Evolutionary conservation across 257 asterid species (phyloP).

Genomic region (Schizonepeta tenuifolia): DNA sequence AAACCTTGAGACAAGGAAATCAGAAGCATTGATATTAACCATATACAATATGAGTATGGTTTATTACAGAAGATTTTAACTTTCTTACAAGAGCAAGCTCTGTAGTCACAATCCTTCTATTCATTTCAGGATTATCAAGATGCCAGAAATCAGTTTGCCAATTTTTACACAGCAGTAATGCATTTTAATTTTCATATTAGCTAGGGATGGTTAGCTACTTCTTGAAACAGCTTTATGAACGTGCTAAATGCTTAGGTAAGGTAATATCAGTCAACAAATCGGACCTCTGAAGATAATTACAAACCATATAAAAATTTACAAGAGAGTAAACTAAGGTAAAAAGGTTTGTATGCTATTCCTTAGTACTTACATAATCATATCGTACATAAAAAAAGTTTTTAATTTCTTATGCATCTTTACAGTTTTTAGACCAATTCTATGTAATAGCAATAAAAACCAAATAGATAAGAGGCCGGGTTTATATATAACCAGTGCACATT

Average conservation of each 20-base stretch:
- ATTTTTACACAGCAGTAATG: background rate
- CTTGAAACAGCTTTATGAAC: no score
- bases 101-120: background rate
- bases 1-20: constrained; percentile 14
- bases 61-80: background rate
- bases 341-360: no score
- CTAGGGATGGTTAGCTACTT: background rate
- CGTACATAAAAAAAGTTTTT: background rate
- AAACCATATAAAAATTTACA: no score
- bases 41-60: constrained; percentile 8
- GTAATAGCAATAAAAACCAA: background rate
- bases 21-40: background rate
- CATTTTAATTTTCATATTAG: background rate
- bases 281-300: no score
- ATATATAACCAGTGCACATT: background rate
- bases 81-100: background rate
- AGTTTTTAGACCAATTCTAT: background rate
- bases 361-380: background rate
- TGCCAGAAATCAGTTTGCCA: background rate
- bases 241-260: no score
- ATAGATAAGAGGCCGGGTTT: background rate
- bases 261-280: no score
- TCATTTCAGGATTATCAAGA: background rate
- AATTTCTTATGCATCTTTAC: no score
- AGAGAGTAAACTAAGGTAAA: no score